Conservation (phyloP, 352 stramenopile genomes). For the Phytopythium ostracodes region DNA sequence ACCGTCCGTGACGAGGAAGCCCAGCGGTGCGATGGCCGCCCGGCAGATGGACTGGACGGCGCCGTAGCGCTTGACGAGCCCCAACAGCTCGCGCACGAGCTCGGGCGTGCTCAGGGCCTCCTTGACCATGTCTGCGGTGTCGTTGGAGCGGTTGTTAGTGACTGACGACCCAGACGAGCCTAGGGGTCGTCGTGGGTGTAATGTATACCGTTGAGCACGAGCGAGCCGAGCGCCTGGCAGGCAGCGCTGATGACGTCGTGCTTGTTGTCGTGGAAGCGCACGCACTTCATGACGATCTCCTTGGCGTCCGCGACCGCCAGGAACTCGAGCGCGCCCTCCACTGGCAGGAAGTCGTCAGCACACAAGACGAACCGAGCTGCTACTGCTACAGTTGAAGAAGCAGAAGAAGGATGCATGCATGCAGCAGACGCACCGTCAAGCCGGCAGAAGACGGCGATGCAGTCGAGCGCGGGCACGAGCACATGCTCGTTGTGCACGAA, state of each 20-base stretch:
- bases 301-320: conserved; percentile 44
- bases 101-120: conserved; percentile 47
- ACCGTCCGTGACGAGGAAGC: conserved; percentile 71
- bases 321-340: conserved; percentile 63
- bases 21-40: conserved; percentile 44
- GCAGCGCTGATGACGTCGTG: conserved; percentile 55
- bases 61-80: conserved; percentile 52
- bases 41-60: conserved; percentile 45
- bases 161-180: no score
- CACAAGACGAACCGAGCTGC: no score
- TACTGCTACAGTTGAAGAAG: no score
- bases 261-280: conserved; percentile 76
- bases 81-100: conserved; percentile 50
- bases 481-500: conserved; percentile 71
- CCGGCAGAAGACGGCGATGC: conserved; percentile 66
- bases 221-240: conserved; percentile 59
- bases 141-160: not conserved
- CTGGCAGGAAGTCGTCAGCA: conserved; percentile 13
- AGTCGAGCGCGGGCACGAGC: conserved; percentile 61
- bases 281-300: conserved; percentile 70
- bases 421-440: conserved; percentile 39
- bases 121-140: conserved; percentile 78
- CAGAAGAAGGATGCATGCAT: not conserved
- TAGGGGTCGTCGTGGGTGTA: no score
- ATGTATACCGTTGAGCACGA: conserved; percentile 63